These are phyloP conservation scores for Ganoderma sinense DNA, from an alignment of 1,284 basidiomycete genomes.

Conservation along the genomic window DNA sequence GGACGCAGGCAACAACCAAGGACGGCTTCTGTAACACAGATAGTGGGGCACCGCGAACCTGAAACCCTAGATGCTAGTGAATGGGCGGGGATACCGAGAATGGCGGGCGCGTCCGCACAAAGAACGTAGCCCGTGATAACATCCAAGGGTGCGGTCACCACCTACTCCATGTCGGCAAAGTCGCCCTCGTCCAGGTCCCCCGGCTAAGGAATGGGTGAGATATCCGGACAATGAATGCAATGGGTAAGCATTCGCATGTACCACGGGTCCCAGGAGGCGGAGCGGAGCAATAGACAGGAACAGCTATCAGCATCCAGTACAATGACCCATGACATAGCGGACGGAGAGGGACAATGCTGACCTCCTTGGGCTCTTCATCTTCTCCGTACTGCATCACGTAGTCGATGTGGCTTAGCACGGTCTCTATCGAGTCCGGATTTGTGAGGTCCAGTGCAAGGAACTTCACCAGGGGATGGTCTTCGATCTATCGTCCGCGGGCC, in stretches of 20 bases:
- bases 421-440: slow-evolving; percentile 89
- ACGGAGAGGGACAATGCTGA: slow-evolving; percentile 40
- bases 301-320: not conserved
- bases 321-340: not conserved
- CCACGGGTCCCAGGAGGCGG: not conserved
- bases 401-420: slow-evolving; percentile 94
- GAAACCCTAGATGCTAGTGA: slow-evolving; percentile 12
- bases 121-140: slow-evolving; percentile 1
- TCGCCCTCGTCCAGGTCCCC: slow-evolving; percentile 90
- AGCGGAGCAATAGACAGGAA: slow-evolving; percentile 4
- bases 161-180: slow-evolving; percentile 74
- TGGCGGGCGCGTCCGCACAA: not conserved
- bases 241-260: not conserved
- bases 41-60: not conserved
- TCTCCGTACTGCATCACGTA: slow-evolving; percentile 97
- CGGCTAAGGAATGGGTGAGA: slow-evolving; percentile 55
- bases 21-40: not conserved
- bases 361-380: slow-evolving; percentile 92
- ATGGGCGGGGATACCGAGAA: not conserved
- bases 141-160: slow-evolving; percentile 8
- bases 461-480: slow-evolving; percentile 97
- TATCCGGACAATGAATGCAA: not conserved
- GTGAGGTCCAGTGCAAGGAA: slow-evolving; percentile 96
- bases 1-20: not conserved
- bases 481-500: slow-evolving; percentile 70